Conservation (phyloP, 2,329 filamentous ascomycete species). For the Monilinia vaccinii-corymbosi region DNA sequence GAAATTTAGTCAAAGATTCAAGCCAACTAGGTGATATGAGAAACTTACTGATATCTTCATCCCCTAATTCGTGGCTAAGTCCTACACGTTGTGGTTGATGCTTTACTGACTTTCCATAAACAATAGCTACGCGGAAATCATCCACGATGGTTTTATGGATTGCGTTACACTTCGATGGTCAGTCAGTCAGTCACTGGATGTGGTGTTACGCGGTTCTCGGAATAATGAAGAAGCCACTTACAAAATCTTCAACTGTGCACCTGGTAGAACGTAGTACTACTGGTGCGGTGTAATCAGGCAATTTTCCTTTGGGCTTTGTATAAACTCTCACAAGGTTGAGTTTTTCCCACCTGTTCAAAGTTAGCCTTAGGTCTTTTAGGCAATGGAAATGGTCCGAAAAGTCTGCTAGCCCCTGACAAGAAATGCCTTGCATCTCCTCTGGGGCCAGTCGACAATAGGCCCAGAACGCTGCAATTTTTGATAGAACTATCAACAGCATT, state of each 20-base stretch:
- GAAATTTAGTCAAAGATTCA: neutral
- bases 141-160: constrained; percentile 96
- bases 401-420: neutral
- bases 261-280: constrained; percentile 77
- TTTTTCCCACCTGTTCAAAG: constrained; percentile 67
- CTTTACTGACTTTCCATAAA: constrained; percentile 97
- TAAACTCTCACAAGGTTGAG: constrained; percentile 86
- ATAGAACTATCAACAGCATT: neutral
- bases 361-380: constrained; percentile 14
- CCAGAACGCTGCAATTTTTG: neutral
- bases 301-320: constrained; percentile 93
- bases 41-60: constrained; percentile 74
- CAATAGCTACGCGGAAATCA: constrained; percentile 89
- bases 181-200: constrained; percentile 11
- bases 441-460: neutral
- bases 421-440: neutral
- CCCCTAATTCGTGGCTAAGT: constrained; percentile 78
- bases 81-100: constrained; percentile 97
- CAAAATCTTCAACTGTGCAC: constrained; percentile 94
- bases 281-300: constrained; percentile 84
- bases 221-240: constrained; percentile 42
- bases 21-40: neutral
- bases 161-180: constrained; percentile 68
- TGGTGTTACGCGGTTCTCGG: neutral
- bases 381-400: neutral